These are phyloP conservation scores for Pythium utonaiense DNA, from an alignment of 352 stramenopile genomes.

Conservation along the genomic window DNA sequence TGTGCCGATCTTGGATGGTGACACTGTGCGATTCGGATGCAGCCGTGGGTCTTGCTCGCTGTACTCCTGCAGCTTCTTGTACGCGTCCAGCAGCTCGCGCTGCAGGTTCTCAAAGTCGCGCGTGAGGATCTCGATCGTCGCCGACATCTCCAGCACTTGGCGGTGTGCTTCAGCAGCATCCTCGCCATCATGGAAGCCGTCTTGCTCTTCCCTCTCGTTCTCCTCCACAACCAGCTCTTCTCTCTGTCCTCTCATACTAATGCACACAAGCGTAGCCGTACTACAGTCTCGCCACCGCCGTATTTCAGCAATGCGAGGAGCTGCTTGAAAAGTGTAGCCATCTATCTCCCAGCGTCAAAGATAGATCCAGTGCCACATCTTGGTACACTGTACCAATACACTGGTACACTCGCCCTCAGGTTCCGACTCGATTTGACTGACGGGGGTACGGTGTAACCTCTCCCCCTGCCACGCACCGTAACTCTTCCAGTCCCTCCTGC, in stretches of 20 bases:
- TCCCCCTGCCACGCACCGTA: background rate
- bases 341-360: background rate
- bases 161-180: conserved; percentile 45
- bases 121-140: conserved; percentile 56
- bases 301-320: background rate
- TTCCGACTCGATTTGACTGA: background rate
- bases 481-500: background rate
- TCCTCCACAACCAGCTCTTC: conserved; percentile 9
- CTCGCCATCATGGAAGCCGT: conserved; percentile 10
- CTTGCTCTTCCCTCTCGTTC: conserved; percentile 1
- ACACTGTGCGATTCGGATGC: conserved; percentile 1
- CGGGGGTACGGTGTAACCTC: background rate
- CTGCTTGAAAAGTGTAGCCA: conserved; percentile 9
- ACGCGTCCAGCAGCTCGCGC: conserved; percentile 44
- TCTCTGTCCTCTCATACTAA: background rate
- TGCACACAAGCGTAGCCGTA: background rate
- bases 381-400: conserved; percentile 3
- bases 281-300: background rate
- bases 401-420: background rate
- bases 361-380: background rate
- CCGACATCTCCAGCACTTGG: conserved; percentile 63
- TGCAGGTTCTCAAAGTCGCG: conserved; percentile 57
- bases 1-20: conserved; percentile 21
- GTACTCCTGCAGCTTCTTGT: conserved; percentile 54
- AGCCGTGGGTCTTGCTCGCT: conserved; percentile 20